Evolutionary conservation across 345 rosid species (phyloP), one percentile per base, ranked within the genome.

Genomic region (Hirschfeldia incana): DNA sequence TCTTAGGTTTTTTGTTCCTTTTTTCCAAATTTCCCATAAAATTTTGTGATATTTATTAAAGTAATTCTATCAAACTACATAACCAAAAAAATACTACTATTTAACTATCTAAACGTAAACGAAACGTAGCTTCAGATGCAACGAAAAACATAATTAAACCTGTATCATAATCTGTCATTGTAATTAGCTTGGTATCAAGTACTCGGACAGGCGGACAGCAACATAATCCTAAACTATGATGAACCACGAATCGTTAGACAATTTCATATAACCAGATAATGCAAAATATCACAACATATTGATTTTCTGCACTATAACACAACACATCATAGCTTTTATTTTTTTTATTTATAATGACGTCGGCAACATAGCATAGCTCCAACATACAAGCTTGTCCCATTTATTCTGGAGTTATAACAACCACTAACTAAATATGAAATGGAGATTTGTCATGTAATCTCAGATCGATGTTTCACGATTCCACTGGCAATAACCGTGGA

Each of bases 341-440:
- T 27, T 2, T 4, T 37, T 66, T 21, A 17, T 26, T 27, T 62
- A 3, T 4, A 9, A 34, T 51, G 55, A 70, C 58, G 80, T 51
- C 80, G 70, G 80, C 70, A 70, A 64, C 65, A 69, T 61, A 75
- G 67, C 67, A 8, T 58, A 67, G 30, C 59, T 8, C 39, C 65
- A 61, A 61, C 9, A 61, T 61, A 67, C 12, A 36, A 76, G 51
- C 57, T 15, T 51, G 57, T 51, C 57, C 57, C 57, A 51, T 51
- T 51, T 51, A 6, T 27, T 5, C 61, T 2, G 55, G 66, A 63
- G 59, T 36, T 64, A 28, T 51, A 29, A 53, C 59, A 13, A 53
- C 75, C 71, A 77, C 76, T 16, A 63, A 15, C 5, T 42, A 42
- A 42, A 51, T 51, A 67, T 42, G 68, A 46, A 46, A 69, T 62